These are phyloP conservation scores for Microbotryomycetes sp. DNA, from an alignment of 1,284 basidiomycete species.

Conservation along the genomic window DNA sequence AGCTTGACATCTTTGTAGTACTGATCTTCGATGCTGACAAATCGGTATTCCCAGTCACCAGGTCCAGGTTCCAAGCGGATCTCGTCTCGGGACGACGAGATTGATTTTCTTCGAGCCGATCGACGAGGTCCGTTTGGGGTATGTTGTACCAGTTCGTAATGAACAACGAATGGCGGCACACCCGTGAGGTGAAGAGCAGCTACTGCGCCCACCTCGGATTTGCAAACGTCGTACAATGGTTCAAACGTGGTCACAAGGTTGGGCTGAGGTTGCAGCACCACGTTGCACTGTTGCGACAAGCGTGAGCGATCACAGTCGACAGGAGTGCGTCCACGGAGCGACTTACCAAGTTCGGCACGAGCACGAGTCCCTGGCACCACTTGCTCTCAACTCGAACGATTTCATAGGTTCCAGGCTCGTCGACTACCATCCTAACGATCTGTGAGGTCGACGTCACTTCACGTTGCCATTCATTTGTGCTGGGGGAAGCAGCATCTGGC, in stretches of 20 bases:
- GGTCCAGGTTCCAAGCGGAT: slow-evolving; percentile 76
- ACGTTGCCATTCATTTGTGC: slow-evolving; percentile 58
- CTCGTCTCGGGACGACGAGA: slow-evolving; percentile 69
- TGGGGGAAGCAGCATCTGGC: slow-evolving; percentile 38
- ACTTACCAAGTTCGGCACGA: slow-evolving; percentile 59
- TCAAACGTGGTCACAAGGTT: slow-evolving; percentile 67
- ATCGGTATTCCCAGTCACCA: slow-evolving; percentile 82
- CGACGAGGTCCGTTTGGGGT: slow-evolving; percentile 48
- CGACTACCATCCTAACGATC: slow-evolving; percentile 51
- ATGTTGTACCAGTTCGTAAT: slow-evolving; percentile 50
- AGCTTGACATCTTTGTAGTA: slow-evolving; percentile 65
- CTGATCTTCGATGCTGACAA: slow-evolving; percentile 70
- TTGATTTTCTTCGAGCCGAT: slow-evolving; percentile 45
- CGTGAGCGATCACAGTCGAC: slow-evolving; percentile 30
- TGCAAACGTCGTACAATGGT: slow-evolving; percentile 75
- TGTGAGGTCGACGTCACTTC: slow-evolving; percentile 51
- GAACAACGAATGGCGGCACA: slow-evolving; percentile 78
- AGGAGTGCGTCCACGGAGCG: background rate
- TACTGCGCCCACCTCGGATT: slow-evolving; percentile 86
- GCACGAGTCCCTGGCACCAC: slow-evolving; percentile 68
- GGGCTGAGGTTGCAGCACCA: slow-evolving; percentile 33
- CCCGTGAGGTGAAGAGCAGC: slow-evolving; percentile 81
- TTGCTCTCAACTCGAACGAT: slow-evolving; percentile 66
- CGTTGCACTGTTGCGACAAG: slow-evolving; percentile 54
- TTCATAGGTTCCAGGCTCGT: slow-evolving; percentile 73